A percentile compares a stretch with the other conserved stretches of the same genome.
Evolutionary conservation across 2,329 filamentous ascomycete species (phyloP).

Genomic region (Triangularia verruculosa): DNA sequence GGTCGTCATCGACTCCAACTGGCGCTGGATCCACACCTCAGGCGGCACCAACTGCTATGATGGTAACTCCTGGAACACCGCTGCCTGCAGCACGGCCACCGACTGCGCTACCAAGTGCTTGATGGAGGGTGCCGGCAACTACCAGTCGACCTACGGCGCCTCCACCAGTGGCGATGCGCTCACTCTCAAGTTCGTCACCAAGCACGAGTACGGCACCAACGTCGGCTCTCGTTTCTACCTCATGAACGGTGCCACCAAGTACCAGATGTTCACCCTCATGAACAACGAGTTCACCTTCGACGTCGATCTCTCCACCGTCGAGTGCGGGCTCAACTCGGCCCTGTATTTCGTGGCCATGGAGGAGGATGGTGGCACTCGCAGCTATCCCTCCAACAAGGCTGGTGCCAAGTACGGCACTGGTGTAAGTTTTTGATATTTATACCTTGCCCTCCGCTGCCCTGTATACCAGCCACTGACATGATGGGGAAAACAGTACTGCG

Average conservation of each 20-base stretch:
- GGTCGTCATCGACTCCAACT: slow-evolving; percentile 51
- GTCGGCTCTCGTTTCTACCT: slow-evolving; percentile 55
- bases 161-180: slow-evolving; percentile 45
- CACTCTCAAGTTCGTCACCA: slow-evolving; percentile 50
- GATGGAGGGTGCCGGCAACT: slow-evolving; percentile 44
- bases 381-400: slow-evolving; percentile 43
- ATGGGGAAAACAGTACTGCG: slow-evolving; percentile 40
- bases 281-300: slow-evolving; percentile 65
- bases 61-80: slow-evolving; percentile 38
- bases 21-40: slow-evolving; percentile 50
- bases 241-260: slow-evolving; percentile 52
- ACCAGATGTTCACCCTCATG: slow-evolving; percentile 58
- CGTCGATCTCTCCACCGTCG: slow-evolving; percentile 61
- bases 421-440: slow-evolving; percentile 13
- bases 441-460: background rate
- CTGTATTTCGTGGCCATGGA: slow-evolving; percentile 59
- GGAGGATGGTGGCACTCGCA: slow-evolving; percentile 47
- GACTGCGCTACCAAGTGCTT: slow-evolving; percentile 45
- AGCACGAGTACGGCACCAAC: slow-evolving; percentile 42
- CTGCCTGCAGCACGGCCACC: slow-evolving; percentile 39
- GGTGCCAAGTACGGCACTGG: slow-evolving; percentile 55
- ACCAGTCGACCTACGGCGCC: slow-evolving; percentile 45
- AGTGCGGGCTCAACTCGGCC: slow-evolving; percentile 64
- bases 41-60: slow-evolving; percentile 48
- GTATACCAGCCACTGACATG: background rate